These are phyloP conservation scores for Eimeria maxima DNA, from an alignment of 169 alveolate genomes.

Conservation along the genomic window DNA sequence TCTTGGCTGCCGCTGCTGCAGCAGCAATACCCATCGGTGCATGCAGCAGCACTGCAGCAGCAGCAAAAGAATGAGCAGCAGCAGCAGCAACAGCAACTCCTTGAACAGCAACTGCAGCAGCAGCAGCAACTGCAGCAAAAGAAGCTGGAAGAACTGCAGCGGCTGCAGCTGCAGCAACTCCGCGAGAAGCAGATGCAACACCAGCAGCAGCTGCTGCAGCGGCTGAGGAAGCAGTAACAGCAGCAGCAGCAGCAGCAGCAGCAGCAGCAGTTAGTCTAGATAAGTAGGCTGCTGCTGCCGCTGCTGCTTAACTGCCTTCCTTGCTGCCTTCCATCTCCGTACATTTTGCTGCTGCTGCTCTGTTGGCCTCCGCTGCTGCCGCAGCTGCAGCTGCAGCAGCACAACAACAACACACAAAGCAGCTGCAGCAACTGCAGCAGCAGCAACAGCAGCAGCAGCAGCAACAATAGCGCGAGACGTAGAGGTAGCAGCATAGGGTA, in stretches of 20 bases:
- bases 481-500: no score
- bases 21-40: conserved; percentile 12
- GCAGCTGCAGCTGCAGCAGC: conserved; percentile 39
- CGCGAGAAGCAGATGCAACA: not conserved
- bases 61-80: not conserved
- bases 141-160: not conserved
- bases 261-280: conserved; percentile 15
- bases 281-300: conserved; percentile 28
- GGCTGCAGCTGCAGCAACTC: not conserved
- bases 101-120: not conserved
- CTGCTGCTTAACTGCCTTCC: conserved; percentile 25
- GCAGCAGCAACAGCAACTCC: no score
- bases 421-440: not conserved
- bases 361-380: conserved; percentile 44
- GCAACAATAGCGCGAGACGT: not conserved
- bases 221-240: not conserved
- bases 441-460: not conserved
- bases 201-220: not conserved
- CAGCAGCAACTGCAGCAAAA: conserved; percentile 1
- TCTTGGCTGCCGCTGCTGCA: conserved; percentile 2
- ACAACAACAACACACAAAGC: not conserved
- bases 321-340: not conserved
- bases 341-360: conserved; percentile 27
- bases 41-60: not conserved
- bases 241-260: conserved; percentile 33